Conservation (phyloP, 352 stramenopile genomes). For the Stramenopiles sp. region DNA sequence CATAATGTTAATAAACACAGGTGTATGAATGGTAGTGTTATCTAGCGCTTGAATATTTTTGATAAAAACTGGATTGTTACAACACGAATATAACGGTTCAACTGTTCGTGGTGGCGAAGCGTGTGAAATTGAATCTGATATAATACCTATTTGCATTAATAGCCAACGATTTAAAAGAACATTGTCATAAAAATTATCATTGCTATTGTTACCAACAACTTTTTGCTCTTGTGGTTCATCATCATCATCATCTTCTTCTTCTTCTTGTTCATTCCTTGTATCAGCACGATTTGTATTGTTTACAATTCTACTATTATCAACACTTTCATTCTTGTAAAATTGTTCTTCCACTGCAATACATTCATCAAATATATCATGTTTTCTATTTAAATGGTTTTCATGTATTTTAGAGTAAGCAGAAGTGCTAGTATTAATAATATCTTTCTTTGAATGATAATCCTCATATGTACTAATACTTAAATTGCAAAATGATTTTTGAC, state of each 20-base stretch:
- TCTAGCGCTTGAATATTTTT: neutral
- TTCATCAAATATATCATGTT: neutral
- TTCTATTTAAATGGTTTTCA: neutral
- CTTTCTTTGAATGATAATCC: too few relatives aligned
- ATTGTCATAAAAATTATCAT: too few relatives aligned
- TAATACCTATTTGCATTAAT: neutral
- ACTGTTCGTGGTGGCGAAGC: neutral
- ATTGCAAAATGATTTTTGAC: neutral
- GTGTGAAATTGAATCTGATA: neutral
- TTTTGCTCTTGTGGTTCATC: neutral
- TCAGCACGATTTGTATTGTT: neutral
- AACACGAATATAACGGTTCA: neutral
- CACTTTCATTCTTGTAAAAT: too few relatives aligned
- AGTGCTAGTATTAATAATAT: neutral
- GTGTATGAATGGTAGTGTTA: neutral
- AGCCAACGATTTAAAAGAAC: neutral
- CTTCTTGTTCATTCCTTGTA: too few relatives aligned
- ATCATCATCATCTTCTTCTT: neutral
- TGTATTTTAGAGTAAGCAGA: neutral
- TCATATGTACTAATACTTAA: neutral
- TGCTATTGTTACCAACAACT: neutral
- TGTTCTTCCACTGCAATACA: neutral
- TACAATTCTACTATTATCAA: too few relatives aligned
- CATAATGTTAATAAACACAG: neutral
- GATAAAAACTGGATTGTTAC: neutral